Evolutionary conservation across 2,329 filamentous ascomycete genomes (phyloP).

Genomic region (Calonectria hawksworthii): DNA sequence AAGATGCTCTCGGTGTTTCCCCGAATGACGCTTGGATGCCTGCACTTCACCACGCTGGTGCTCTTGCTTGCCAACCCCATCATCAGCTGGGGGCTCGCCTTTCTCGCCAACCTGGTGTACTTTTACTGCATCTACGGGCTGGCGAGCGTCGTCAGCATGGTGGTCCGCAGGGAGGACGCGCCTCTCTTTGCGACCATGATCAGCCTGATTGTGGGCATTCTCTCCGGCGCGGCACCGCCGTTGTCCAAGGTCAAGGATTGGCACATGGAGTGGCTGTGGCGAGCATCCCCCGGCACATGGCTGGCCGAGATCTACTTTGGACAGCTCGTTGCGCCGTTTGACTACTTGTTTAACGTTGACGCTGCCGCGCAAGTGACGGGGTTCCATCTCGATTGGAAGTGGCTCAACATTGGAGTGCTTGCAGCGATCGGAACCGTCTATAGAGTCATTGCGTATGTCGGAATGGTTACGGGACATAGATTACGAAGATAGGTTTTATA

Average conservation of each 20-base stretch:
- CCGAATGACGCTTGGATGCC: slow-evolving; percentile 63
- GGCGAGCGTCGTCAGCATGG: slow-evolving; percentile 65
- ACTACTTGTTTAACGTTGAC: slow-evolving; percentile 65
- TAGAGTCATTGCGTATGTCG: slow-evolving; percentile 56
- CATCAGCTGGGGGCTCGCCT: slow-evolving; percentile 64
- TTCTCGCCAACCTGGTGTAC: slow-evolving; percentile 66
- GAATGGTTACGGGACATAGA: slow-evolving; percentile 39
- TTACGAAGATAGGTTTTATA: slow-evolving; percentile 35
- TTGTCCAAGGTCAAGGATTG: slow-evolving; percentile 63
- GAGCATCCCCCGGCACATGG: slow-evolving; percentile 67
- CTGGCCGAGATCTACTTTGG: slow-evolving; percentile 69
- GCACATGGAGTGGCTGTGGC: slow-evolving; percentile 70
- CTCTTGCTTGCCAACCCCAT: slow-evolving; percentile 63
- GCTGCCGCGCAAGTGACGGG: slow-evolving; percentile 59
- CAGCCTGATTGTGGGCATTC: slow-evolving; percentile 65
- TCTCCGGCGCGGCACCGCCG: slow-evolving; percentile 67
- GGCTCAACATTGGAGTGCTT: slow-evolving; percentile 60
- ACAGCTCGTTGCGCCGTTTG: slow-evolving; percentile 62
- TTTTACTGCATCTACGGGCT: slow-evolving; percentile 72
- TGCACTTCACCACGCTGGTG: slow-evolving; percentile 69
- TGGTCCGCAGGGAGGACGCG: slow-evolving; percentile 68
- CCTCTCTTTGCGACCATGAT: slow-evolving; percentile 69
- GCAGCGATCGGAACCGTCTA: slow-evolving; percentile 60
- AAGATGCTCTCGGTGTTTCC: slow-evolving; percentile 67
- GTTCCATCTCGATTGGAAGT: slow-evolving; percentile 60